Evolutionary conservation across 306 rosid genomes (phyloP).

Genomic region (Sphenostylis stenocarpa): DNA sequence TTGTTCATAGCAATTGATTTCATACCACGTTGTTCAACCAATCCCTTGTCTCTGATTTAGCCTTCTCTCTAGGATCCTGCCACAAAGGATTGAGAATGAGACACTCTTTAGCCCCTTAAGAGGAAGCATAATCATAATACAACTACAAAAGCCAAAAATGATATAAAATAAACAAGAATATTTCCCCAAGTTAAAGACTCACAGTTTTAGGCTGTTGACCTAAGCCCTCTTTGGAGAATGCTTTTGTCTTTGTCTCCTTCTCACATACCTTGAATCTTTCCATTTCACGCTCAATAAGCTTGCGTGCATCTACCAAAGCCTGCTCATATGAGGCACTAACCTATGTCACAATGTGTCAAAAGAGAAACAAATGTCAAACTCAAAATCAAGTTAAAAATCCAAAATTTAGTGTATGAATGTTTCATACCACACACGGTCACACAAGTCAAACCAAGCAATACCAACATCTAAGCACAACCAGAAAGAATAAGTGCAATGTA

Average conservation of each 20-base stretch:
- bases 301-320: conserved; percentile 86
- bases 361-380: conserved; percentile 30
- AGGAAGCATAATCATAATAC: background rate
- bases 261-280: conserved; percentile 86
- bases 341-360: conserved; percentile 55
- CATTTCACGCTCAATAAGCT: conserved; percentile 84
- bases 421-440: background rate
- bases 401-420: background rate
- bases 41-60: conserved; percentile 88
- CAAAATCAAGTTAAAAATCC: conserved; percentile 19
- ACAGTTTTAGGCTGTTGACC: conserved; percentile 92
- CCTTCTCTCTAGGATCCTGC: conserved; percentile 91
- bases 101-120: background rate
- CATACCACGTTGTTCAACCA: conserved; percentile 91
- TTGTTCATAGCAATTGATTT: conserved; percentile 20
- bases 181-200: conserved; percentile 31
- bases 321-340: conserved; percentile 95
- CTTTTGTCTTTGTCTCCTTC: conserved; percentile 89
- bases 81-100: conserved; percentile 20
- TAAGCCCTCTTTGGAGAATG: conserved; percentile 90
- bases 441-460: background rate
- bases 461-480: background rate
- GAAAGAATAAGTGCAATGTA: background rate
- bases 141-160: background rate
- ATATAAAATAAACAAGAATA: background rate